Evolutionary conservation across 768 basidiomycete species (phyloP).

Genomic region (Suillus cothurnatus): DNA sequence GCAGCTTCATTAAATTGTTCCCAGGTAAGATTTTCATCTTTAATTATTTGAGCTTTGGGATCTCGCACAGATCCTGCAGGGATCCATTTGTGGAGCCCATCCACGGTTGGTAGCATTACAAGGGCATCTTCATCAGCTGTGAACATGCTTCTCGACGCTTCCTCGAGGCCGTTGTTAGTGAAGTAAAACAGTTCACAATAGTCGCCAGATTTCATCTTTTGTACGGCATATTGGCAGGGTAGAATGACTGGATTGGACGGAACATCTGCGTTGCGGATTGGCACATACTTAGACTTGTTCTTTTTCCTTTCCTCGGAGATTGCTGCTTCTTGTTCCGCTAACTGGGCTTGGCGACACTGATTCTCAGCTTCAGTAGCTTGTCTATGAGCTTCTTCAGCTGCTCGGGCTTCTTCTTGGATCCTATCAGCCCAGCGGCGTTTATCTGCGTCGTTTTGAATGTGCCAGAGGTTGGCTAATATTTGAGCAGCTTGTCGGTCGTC

Average conservation of each 20-base stretch:
- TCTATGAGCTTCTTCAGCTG: too few species aligned
- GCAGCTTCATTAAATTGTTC: too few species aligned
- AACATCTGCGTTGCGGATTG: background rate
- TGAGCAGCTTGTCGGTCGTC: too few species aligned
- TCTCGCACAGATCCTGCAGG: background rate
- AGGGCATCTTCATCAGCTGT: background rate
- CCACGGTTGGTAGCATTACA: background rate
- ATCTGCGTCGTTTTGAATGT: too few species aligned
- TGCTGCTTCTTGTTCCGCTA: background rate
- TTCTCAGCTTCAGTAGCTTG: too few species aligned
- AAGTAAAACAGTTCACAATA: conserved; percentile 3
- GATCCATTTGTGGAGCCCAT: background rate
- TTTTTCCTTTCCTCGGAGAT: background rate
- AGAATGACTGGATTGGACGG: background rate
- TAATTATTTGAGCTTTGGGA: background rate
- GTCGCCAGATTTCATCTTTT: conserved; percentile 4
- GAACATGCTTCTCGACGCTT: too few species aligned
- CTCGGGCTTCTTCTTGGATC: too few species aligned
- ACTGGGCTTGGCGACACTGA: too few species aligned
- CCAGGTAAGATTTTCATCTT: too few species aligned
- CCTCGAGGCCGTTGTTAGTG: conserved; percentile 6
- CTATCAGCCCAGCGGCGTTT: too few species aligned
- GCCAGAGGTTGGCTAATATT: too few species aligned
- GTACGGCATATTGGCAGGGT: background rate
- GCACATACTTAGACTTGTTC: background rate